Conservation (phyloP, 768 basidiomycete species). For the Pleurotus citrinopileatus region DNA sequence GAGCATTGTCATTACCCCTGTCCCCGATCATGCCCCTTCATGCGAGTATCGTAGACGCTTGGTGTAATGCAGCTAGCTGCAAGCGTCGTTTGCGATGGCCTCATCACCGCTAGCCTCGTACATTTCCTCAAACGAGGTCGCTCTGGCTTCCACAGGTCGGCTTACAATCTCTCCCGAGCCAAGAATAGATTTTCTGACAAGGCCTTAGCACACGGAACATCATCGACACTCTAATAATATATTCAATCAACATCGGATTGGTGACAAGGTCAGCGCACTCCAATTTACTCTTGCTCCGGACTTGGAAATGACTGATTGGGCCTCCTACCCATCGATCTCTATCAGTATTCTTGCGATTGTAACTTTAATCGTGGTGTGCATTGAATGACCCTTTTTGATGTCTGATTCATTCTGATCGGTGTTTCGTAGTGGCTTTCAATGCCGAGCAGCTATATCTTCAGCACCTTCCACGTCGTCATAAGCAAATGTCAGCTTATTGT, state of each 20-base stretch:
- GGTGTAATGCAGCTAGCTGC: conserved; percentile 1
- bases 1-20: neutral
- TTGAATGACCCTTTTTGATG: no score
- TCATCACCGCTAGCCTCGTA: conserved; percentile 2
- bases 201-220: neutral
- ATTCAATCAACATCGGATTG: conserved; percentile 4
- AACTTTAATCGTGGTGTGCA: neutral
- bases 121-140: neutral
- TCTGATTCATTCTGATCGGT: no score
- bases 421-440: neutral
- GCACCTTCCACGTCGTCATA: neutral
- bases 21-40: neutral
- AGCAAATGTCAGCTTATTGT: neutral
- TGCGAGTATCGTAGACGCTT: neutral
- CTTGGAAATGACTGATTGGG: no score
- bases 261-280: conserved; percentile 1
- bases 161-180: no score
- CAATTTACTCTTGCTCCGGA: no score
- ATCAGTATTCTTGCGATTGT: neutral
- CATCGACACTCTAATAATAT: neutral
- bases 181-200: no score
- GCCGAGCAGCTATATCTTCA: conserved; percentile 4
- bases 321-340: neutral
- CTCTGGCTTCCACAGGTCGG: neutral
- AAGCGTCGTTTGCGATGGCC: neutral